A percentile compares a stretch with the other conserved stretches of the same genome.
Evolutionary conservation across 225 moss, liverwort and hornwort genomes (phyloP).

Genomic region (Physcomitrium patens): DNA sequence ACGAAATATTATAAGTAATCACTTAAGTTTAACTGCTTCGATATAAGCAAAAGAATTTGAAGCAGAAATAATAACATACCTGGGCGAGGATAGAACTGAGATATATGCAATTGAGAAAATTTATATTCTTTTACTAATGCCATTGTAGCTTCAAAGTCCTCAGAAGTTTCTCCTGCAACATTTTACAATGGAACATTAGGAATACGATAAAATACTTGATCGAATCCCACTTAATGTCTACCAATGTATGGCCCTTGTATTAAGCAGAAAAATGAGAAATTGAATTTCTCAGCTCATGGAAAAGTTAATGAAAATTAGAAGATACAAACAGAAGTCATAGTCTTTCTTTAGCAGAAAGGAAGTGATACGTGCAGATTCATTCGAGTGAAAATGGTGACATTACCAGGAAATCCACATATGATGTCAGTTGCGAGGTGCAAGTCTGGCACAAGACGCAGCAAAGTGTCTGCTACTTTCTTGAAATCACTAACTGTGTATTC

Average conservation of each 20-base stretch:
- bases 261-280: background rate
- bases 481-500: conserved; percentile 87
- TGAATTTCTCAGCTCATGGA: background rate
- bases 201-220: background rate
- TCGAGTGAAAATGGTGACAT: background rate
- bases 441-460: conserved; percentile 74
- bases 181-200: conserved; percentile 2
- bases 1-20: background rate
- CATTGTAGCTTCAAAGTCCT: conserved; percentile 83
- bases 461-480: conserved; percentile 78
- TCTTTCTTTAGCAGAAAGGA: background rate
- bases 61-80: conserved; percentile 46
- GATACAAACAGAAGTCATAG: background rate
- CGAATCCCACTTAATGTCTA: conserved; percentile 1
- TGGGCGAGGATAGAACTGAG: conserved; percentile 97
- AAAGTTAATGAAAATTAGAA: background rate
- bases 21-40: background rate
- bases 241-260: background rate
- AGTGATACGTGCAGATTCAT: background rate
- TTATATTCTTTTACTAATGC: conserved; percentile 75
- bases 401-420: conserved; percentile 93
- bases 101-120: conserved; percentile 90
- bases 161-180: conserved; percentile 68
- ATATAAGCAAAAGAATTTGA: background rate
- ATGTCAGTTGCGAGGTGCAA: conserved; percentile 95